A percentile compares a stretch with the other conserved stretches of the same genome.
These are phyloP conservation scores for Entoloma clypeatum DNA, from an alignment of 1,284 basidiomycete genomes.

Conservation along the genomic window DNA sequence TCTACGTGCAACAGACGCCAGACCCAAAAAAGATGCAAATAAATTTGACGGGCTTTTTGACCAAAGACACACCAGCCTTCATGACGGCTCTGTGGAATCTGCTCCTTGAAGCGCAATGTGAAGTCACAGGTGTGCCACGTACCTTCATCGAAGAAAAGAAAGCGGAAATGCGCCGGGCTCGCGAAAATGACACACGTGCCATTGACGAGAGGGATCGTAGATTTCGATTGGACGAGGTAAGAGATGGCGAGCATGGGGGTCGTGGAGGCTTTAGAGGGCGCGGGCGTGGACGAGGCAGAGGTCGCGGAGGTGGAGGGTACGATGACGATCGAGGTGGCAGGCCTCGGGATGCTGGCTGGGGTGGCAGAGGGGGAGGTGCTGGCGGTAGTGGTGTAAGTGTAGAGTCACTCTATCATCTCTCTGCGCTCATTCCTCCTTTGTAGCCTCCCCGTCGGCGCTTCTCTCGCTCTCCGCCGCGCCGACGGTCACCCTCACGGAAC, in stretches of 20 bases:
- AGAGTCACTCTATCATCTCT: conserved; percentile 7
- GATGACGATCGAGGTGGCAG: conserved; percentile 40
- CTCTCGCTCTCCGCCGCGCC: conserved; percentile 37
- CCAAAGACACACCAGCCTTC: conserved; percentile 75
- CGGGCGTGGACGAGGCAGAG: conserved; percentile 45
- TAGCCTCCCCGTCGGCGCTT: conserved; percentile 37
- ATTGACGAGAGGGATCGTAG: conserved; percentile 71
- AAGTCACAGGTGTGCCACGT: conserved; percentile 87
- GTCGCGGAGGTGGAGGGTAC: conserved; percentile 41
- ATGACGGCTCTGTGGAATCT: conserved; percentile 89
- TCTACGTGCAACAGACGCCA: conserved; percentile 54
- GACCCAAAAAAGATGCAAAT: conserved; percentile 97
- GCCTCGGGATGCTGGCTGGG: conserved; percentile 35
- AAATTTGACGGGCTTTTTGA: conserved; percentile 88
- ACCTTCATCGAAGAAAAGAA: conserved; percentile 96
- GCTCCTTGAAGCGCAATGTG: conserved; percentile 86
- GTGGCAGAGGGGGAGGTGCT: conserved; percentile 37
- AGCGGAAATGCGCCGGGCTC: conserved; percentile 80
- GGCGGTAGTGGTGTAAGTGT: conserved; percentile 45
- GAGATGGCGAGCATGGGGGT: conserved; percentile 49
- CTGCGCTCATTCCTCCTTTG: conserved; percentile 9
- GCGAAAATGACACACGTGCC: conserved; percentile 65
- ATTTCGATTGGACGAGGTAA: conserved; percentile 62
- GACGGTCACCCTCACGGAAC: conserved; percentile 48
- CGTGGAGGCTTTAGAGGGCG: conserved; percentile 46